phyloP scores from a whole-genome alignment of 2,329 filamentous ascomycete species.

The Penicillium expansum region DNA sequence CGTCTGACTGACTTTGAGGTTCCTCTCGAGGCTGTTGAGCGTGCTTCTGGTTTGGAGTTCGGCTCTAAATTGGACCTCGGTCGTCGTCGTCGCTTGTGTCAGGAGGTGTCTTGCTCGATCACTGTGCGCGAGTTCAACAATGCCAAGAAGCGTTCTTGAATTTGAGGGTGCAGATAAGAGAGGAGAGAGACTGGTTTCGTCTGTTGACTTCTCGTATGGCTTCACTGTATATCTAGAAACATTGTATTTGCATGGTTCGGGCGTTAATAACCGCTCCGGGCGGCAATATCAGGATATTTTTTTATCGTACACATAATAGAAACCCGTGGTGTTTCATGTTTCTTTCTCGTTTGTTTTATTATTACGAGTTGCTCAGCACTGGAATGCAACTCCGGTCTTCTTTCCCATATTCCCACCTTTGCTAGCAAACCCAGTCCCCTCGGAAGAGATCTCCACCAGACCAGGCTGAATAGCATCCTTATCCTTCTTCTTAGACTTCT shows the following conservation, averaged over 20 bases:
- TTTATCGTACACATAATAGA: constrained; percentile 10
- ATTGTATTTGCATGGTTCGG: constrained; percentile 25
- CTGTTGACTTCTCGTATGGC: not conserved
- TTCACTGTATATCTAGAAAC: constrained; percentile 24
- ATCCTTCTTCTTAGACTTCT: constrained; percentile 39
- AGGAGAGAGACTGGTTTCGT: not conserved
- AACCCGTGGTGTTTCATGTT: not conserved
- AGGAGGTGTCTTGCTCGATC: constrained; percentile 80
- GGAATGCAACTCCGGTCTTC: constrained; percentile 75
- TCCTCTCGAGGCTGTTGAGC: constrained; percentile 85
- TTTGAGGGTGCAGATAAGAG: not conserved
- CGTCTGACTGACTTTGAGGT: constrained; percentile 91
- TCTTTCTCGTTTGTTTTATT: not conserved
- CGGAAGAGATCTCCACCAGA: constrained; percentile 74
- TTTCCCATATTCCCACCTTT: constrained; percentile 80
- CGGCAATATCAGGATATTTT: constrained; percentile 12
- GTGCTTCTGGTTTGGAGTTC: constrained; percentile 89
- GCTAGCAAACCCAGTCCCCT: constrained; percentile 90
- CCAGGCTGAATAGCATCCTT: constrained; percentile 64
- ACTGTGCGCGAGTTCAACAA: constrained; percentile 75
- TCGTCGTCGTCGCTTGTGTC: constrained; percentile 75
- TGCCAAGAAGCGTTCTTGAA: constrained; percentile 46
- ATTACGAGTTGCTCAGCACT: constrained; percentile 56
- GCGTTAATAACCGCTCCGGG: constrained; percentile 20
- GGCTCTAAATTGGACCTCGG: constrained; percentile 71